A percentile compares a stretch with the other conserved stretches of the same genome.
Conservation (phyloP, 2,329 filamentous ascomycete species). For the Penicillium sp. region DNA sequence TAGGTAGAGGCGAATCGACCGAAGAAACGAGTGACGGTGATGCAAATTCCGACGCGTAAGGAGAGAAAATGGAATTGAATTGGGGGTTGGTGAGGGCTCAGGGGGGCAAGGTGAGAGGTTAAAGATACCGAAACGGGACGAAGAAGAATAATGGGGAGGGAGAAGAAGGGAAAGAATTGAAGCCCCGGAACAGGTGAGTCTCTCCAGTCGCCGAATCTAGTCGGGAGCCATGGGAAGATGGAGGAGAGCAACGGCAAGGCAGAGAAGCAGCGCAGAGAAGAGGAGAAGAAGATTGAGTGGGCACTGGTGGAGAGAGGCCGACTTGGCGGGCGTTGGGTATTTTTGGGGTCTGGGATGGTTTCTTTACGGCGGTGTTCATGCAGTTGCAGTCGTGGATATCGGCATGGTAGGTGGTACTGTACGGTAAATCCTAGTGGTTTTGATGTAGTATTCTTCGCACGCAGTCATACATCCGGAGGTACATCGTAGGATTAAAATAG, state of each 20-base stretch:
- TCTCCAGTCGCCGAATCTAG: conserved; percentile 24
- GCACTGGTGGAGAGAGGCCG: background rate
- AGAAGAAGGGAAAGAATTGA: conserved; percentile 15
- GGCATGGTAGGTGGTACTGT: conserved; percentile 11
- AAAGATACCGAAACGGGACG: conserved; percentile 7
- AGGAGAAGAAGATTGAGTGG: conserved; percentile 25
- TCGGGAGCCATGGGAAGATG: conserved; percentile 31
- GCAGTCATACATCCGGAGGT: background rate
- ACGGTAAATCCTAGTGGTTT: background rate
- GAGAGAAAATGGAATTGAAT: conserved; percentile 8
- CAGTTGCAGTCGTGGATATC: background rate
- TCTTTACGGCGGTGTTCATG: background rate
- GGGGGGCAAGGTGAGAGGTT: conserved; percentile 3
- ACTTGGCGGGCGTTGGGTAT: background rate
- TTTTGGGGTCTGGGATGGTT: background rate
- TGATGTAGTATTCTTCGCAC: background rate
- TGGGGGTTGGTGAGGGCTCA: conserved; percentile 13
- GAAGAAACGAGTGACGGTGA: conserved; percentile 18
- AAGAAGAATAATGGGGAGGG: conserved; percentile 13
- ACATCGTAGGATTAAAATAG: background rate
- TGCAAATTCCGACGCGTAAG: conserved; percentile 14
- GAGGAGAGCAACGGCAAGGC: conserved; percentile 14
- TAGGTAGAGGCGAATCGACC: conserved; percentile 8
- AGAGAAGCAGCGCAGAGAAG: conserved; percentile 18
- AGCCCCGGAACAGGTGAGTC: conserved; percentile 10